Evolutionary conservation across 2,329 filamentous ascomycete species (phyloP).

Genomic region (Aotearoamyces nothofagi): DNA sequence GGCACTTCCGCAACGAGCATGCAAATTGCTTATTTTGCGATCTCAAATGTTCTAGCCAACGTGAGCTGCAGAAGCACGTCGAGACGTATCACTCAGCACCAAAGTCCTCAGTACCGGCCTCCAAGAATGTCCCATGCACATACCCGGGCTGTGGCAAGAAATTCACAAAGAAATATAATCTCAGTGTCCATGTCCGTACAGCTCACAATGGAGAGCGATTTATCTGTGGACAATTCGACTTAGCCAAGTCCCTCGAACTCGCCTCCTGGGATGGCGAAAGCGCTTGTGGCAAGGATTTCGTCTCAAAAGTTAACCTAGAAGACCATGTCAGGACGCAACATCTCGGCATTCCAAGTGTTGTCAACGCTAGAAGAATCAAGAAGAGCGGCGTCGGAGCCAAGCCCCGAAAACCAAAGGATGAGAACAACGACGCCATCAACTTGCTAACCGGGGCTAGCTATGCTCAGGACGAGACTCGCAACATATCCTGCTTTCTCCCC

Average conservation of each 20-base stretch:
- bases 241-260: slow-evolving; percentile 41
- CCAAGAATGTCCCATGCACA: slow-evolving; percentile 50
- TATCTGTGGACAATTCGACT: slow-evolving; percentile 58
- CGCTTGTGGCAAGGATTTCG: slow-evolving; percentile 63
- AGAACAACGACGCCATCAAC: slow-evolving; percentile 19
- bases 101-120: slow-evolving; percentile 10
- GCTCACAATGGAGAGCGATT: slow-evolving; percentile 66
- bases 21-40: slow-evolving; percentile 64
- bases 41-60: slow-evolving; percentile 47
- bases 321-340: slow-evolving; percentile 78
- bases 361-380: slow-evolving; percentile 22
- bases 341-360: slow-evolving; percentile 38
- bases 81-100: slow-evolving; percentile 57
- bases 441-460: slow-evolving; percentile 41
- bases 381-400: slow-evolving; percentile 19
- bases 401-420: slow-evolving; percentile 2
- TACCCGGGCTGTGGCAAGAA: slow-evolving; percentile 54
- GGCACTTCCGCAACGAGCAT: slow-evolving; percentile 61
- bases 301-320: slow-evolving; percentile 63
- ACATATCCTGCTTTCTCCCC: slow-evolving; percentile 33
- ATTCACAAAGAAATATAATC: slow-evolving; percentile 74
- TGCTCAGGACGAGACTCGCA: slow-evolving; percentile 25
- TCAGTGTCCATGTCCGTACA: slow-evolving; percentile 63
- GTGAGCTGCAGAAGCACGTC: slow-evolving; percentile 60
- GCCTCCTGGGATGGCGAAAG: slow-evolving; percentile 46